Evolutionary conservation across 495 filamentous ascomycete genomes (phyloP), one percentile per base, ranked within the genome.

Genomic region (Penicillium argentinense): DNA sequence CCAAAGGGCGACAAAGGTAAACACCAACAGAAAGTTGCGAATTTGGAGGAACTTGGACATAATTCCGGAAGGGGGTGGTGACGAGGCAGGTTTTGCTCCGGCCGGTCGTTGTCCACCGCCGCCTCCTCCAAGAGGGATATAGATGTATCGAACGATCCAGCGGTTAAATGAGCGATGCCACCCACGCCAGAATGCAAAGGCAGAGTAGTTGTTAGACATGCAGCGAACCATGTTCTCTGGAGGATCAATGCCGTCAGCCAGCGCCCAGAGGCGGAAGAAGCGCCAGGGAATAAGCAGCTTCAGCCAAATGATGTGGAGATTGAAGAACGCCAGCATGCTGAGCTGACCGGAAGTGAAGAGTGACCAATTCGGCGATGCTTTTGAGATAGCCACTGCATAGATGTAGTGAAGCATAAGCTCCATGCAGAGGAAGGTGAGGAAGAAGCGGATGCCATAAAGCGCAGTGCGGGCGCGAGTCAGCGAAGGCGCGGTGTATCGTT

Each of bases 201-300:
- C 83, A 44, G 86, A 91, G 72, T 91, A 96, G 65, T 97, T 97
- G 70, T 99, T 81, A 55, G 83, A 89, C 71, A 97, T 89, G 73
- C 93, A 99, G 57, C 93, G 89, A 39, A 97, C 78, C 88, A 99
- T 93, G 69, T 99, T 99, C 65, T 99, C 93, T 3, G 93, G 91
- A 0, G 93, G 90, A 62, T 99, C 93, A 57, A 97, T 80, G 51
- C 87, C 86, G 63, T 99, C 93, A 29, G 89, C 59, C 2, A 97
- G 77, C 0, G 88, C 73, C 93, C 93, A 99, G 16, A 99, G 80
- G 5, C 93, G 88, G 81, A 99, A 99, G 69, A 97, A 87, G 6
- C 93, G 88, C 91, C 91, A 99, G 9, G 92, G 95, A 3, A 97
- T 79, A 0, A 99, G 82, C 0, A 99, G 84, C 64, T 99, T 99